Conservation (phyloP, 257 asterid species). For the Cruciata laevipes region DNA sequence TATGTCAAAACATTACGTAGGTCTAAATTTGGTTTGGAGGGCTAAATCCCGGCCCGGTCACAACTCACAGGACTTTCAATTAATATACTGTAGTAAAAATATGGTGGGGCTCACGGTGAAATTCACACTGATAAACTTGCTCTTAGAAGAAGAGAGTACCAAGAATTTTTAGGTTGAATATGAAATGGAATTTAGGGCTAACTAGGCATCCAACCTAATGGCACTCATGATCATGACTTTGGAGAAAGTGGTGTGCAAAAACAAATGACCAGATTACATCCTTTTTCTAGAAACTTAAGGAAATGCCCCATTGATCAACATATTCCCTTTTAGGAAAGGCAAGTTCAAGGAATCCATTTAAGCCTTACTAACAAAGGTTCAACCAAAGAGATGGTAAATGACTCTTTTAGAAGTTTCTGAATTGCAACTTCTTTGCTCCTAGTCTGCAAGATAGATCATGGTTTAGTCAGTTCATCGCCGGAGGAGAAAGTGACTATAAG, state of each 20-base stretch:
- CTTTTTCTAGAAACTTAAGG: slow-evolving; percentile 5
- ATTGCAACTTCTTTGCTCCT: slow-evolving; percentile 11
- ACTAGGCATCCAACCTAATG: slow-evolving; percentile 13
- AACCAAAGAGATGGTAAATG: slow-evolving; percentile 11
- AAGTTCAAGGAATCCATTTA: neutral
- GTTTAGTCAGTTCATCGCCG: slow-evolving; percentile 9
- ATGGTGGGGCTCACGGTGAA: too few relatives aligned
- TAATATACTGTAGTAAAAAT: too few relatives aligned
- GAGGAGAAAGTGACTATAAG: slow-evolving; percentile 5
- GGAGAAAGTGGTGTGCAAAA: slow-evolving; percentile 12
- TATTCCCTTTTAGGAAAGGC: slow-evolving; percentile 20
- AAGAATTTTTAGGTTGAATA: neutral
- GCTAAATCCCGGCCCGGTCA: too few relatives aligned
- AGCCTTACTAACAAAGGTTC: neutral
- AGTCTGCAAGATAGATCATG: neutral
- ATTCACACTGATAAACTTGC: too few relatives aligned
- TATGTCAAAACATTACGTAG: too few relatives aligned
- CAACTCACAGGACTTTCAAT: too few relatives aligned
- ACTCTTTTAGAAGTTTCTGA: slow-evolving; percentile 8
- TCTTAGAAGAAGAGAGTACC: too few relatives aligned
- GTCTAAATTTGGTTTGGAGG: too few relatives aligned
- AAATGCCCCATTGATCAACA: slow-evolving; percentile 6
- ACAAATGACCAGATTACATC: slow-evolving; percentile 3
- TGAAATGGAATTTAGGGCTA: slow-evolving; percentile 8
- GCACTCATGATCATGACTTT: slow-evolving; percentile 12